Conservation (phyloP, 2,329 filamentous ascomycete genomes). For the Penicillium sp. region DNA sequence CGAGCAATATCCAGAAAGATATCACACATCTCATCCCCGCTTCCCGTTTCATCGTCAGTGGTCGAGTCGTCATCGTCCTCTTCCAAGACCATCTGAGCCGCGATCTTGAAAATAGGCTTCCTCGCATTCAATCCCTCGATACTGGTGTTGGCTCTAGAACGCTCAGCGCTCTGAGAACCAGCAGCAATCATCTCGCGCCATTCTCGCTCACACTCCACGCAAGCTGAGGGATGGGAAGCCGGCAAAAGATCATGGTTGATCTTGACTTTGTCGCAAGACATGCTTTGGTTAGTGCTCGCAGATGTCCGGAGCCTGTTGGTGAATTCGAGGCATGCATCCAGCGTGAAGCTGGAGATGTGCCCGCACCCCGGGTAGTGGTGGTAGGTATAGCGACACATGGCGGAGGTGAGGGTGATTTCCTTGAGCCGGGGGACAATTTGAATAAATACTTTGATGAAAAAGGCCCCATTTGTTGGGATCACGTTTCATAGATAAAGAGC, state of each 20-base stretch:
- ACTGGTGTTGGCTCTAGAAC: background rate
- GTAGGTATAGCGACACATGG: conserved; percentile 27
- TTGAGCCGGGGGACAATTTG: no score
- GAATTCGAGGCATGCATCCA: conserved; percentile 21
- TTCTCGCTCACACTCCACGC: conserved; percentile 8
- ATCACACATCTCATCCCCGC: no score
- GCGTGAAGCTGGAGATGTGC: conserved; percentile 24
- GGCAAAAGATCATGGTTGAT: conserved; percentile 11
- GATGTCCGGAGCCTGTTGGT: conserved; percentile 18
- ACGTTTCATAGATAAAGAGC: no score
- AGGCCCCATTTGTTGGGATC: no score
- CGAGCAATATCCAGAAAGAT: no score
- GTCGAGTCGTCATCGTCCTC: background rate
- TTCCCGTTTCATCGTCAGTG: no score
- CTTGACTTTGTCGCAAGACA: conserved; percentile 5
- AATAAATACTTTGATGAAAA: no score
- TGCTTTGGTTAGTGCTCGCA: background rate
- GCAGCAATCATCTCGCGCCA: background rate
- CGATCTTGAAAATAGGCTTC: conserved; percentile 3
- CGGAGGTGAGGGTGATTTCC: background rate
- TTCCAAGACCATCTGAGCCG: conserved; percentile 3
- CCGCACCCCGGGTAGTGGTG: conserved; percentile 26
- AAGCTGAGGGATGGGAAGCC: background rate
- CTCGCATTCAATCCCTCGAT: conserved; percentile 10
- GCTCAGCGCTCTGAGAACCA: background rate